A percentile compares a stretch with the other conserved stretches of the same genome.
Evolutionary conservation across 164 flowering plant genomes (phyloP).

Genomic region (Liriodendron chinense): DNA sequence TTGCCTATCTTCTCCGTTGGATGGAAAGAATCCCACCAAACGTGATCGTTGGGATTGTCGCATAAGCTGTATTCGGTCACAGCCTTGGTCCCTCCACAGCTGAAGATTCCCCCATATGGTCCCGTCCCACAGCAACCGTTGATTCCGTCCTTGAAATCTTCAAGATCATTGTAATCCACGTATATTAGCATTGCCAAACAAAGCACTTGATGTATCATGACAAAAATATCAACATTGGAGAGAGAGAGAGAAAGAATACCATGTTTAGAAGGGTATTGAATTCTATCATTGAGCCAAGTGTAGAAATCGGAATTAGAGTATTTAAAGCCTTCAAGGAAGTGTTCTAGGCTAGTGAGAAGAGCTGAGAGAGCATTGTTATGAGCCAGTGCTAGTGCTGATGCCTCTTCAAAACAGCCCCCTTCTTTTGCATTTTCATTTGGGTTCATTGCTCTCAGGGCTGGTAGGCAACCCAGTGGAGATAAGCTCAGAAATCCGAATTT

Average conservation of each 20-base stretch:
- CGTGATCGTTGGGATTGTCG: constrained; percentile 29
- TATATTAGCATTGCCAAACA: too few relatives aligned
- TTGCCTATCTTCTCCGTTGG: constrained; percentile 50
- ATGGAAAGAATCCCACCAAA: constrained; percentile 64
- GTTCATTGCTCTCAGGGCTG: constrained; percentile 45
- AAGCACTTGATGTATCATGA: too few relatives aligned
- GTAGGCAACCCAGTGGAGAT: constrained; percentile 54
- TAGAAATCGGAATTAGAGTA: constrained; percentile 48
- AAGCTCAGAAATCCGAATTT: constrained; percentile 55
- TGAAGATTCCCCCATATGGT: constrained; percentile 41
- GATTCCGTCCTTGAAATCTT: constrained; percentile 53
- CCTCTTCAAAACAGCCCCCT: constrained; percentile 47
- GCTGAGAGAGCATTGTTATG: constrained; percentile 43
- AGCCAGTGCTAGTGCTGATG: constrained; percentile 37
- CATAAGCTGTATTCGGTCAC: constrained; percentile 32
- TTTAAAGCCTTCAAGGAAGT: constrained; percentile 36
- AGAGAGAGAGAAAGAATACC: constrained; percentile 24
- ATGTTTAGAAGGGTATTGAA: constrained; percentile 31
- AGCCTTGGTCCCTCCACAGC: constrained; percentile 45
- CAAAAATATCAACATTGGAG: too few relatives aligned
- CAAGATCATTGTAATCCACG: not conserved
- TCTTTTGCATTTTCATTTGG: constrained; percentile 18
- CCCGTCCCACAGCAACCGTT: constrained; percentile 66
- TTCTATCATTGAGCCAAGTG: constrained; percentile 41
- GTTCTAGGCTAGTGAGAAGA: constrained; percentile 31